Evolutionary conservation across 2,329 filamentous ascomycete genomes (phyloP).

Genomic region (Cercospora sesami): DNA sequence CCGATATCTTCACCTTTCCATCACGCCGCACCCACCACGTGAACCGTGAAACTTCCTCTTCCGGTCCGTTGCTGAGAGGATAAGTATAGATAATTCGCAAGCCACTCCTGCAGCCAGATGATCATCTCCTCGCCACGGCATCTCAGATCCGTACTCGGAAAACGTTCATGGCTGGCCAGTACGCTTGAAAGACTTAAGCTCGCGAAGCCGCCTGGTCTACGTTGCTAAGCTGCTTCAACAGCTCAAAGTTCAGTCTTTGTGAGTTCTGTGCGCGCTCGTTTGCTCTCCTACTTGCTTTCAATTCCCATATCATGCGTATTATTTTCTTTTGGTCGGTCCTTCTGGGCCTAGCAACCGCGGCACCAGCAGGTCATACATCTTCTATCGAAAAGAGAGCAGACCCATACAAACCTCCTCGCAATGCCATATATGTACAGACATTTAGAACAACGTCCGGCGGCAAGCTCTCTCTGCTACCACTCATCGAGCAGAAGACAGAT

Average conservation of each 20-base stretch:
- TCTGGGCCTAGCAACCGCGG: conserved; percentile 7
- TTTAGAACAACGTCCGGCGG: conserved; percentile 29
- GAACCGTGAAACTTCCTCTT: conserved; percentile 14
- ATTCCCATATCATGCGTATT: conserved; percentile 14
- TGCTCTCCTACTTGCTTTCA: background rate
- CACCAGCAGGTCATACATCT: conserved; percentile 16
- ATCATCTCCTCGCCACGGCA: background rate
- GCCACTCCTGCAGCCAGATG: conserved; percentile 1
- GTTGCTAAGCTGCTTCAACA: background rate
- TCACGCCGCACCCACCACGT: background rate
- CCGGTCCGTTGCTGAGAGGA: background rate
- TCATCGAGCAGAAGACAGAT: conserved; percentile 31
- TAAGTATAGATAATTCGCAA: background rate
- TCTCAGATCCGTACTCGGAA: background rate
- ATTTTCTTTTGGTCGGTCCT: conserved; percentile 21
- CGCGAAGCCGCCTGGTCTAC: background rate
- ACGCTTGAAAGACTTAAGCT: background rate
- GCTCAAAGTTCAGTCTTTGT: background rate
- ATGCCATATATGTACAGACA: conserved; percentile 35
- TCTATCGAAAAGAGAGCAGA: conserved; percentile 19
- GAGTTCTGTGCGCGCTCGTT: background rate
- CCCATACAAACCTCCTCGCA: conserved; percentile 23
- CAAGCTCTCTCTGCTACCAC: conserved; percentile 32
- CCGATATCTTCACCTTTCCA: background rate
- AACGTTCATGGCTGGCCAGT: background rate